phyloP scores from a whole-genome alignment of 2,329 filamentous ascomycete genomes.

The Epichloe aotearoae region DNA sequence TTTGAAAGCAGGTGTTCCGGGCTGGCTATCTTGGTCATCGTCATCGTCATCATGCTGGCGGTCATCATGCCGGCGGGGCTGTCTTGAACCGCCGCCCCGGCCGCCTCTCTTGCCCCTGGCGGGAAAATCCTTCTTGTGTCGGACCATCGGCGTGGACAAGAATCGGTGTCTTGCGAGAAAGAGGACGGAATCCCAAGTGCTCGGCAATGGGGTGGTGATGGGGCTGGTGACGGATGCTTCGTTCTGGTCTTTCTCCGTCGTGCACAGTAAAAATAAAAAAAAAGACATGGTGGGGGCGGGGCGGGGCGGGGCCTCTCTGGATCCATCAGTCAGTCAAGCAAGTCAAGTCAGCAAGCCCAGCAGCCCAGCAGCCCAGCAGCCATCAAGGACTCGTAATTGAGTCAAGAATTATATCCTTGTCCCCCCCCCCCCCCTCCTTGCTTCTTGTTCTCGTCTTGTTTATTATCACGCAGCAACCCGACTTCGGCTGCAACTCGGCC shows the following conservation, averaged over 20 bases:
- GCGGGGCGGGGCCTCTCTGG: background rate
- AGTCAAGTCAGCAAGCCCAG: too few species aligned
- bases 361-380: background rate
- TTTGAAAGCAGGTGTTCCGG: slow-evolving; percentile 52
- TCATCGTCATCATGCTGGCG: slow-evolving; percentile 31
- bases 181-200: too few species aligned
- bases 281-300: background rate
- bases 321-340: too few species aligned
- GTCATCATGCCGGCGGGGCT: slow-evolving; percentile 35
- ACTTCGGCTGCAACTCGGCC: background rate
- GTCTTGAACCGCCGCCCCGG: slow-evolving; percentile 18
- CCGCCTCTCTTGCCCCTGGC: slow-evolving; percentile 62
- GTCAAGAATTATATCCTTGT: background rate
- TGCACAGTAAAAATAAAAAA: background rate
- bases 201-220: too few species aligned
- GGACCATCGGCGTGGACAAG: slow-evolving; percentile 77
- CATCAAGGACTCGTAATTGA: slow-evolving; percentile 4
- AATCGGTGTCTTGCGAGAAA: too few species aligned
- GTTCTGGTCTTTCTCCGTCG: too few species aligned
- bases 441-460: too few species aligned
- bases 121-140: slow-evolving; percentile 80
- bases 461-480: background rate
- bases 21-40: slow-evolving; percentile 14
- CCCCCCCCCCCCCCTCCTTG: too few species aligned
- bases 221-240: too few species aligned